These are phyloP conservation scores for Pyricularia pennisetigena DNA, from an alignment of 2,329 filamentous ascomycete genomes.

Conservation along the genomic window DNA sequence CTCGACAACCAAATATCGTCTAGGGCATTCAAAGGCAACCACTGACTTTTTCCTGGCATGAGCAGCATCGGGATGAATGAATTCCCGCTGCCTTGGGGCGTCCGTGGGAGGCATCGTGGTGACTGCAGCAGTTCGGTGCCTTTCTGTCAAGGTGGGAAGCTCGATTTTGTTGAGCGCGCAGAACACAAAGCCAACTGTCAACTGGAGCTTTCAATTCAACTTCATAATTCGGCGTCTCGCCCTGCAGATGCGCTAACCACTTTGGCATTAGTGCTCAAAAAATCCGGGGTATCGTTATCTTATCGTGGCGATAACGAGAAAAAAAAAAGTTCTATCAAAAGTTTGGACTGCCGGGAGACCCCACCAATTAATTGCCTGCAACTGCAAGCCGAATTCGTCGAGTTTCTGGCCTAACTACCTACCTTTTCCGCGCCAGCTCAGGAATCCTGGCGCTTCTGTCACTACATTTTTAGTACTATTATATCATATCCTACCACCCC, in stretches of 20 bases:
- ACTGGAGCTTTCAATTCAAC: background rate
- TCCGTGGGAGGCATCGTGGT: slow-evolving; percentile 30
- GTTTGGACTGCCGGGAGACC: background rate
- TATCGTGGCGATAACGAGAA: background rate
- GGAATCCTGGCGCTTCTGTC: background rate
- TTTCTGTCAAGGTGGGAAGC: background rate
- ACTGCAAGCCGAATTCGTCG: background rate
- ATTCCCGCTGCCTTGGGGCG: slow-evolving; percentile 21
- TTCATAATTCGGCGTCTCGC: too few relatives aligned
- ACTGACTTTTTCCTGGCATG: slow-evolving; percentile 43
- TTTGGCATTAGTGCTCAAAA: background rate
- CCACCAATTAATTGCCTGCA: background rate
- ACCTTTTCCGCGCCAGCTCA: background rate
- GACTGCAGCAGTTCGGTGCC: background rate
- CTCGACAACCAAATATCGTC: background rate
- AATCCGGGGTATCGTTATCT: background rate
- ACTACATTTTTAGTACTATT: background rate
- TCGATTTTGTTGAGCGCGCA: background rate
- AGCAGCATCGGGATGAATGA: slow-evolving; percentile 36
- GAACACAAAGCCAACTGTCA: background rate
- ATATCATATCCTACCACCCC: too few relatives aligned
- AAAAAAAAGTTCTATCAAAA: background rate
- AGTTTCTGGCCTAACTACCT: background rate
- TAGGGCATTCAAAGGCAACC: background rate
- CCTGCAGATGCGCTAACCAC: background rate